These are phyloP conservation scores for Pharnaceum exiguum DNA, from an alignment of 148 eudicot genomes.

Conservation along the genomic window DNA sequence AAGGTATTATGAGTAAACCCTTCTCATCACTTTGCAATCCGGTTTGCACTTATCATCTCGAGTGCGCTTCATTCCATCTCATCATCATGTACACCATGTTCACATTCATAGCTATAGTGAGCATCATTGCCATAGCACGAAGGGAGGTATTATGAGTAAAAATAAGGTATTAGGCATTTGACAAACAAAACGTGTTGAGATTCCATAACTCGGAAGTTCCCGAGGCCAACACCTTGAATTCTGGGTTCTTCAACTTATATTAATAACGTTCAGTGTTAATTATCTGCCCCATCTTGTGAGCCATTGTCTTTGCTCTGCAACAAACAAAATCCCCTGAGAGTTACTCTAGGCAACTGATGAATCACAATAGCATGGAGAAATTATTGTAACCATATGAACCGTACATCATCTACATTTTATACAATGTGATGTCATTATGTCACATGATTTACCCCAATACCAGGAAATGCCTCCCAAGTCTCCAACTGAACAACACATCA, in stretches of 20 bases:
- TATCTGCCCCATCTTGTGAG: slow-evolving; percentile 1
- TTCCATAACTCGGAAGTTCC: slow-evolving; percentile 19
- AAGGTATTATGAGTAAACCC: too few species aligned
- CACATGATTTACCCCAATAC: slow-evolving; percentile 1
- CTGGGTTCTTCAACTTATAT: slow-evolving; percentile 3
- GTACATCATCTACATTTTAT: too few species aligned
- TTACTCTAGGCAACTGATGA: neutral
- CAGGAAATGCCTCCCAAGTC: neutral
- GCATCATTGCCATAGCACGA: neutral
- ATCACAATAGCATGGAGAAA: neutral
- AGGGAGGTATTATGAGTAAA: slow-evolving; percentile 7
- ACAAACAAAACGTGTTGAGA: slow-evolving; percentile 23
- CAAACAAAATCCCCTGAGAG: neutral
- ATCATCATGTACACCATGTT: too few species aligned
- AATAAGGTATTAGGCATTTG: neutral
- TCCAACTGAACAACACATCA: neutral
- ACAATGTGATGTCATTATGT: neutral
- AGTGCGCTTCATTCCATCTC: too few species aligned
- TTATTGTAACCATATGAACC: neutral
- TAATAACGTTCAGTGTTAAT: neutral
- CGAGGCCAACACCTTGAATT: slow-evolving; percentile 21
- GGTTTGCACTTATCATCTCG: too few species aligned
- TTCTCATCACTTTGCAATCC: too few species aligned
- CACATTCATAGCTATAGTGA: too few species aligned
- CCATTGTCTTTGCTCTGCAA: slow-evolving; percentile 1